Percentiles rank a stretch among this genome's conserved stretches.
Conservation (phyloP, 1,139 yeast genomes). For the Diutina ranongensis region DNA sequence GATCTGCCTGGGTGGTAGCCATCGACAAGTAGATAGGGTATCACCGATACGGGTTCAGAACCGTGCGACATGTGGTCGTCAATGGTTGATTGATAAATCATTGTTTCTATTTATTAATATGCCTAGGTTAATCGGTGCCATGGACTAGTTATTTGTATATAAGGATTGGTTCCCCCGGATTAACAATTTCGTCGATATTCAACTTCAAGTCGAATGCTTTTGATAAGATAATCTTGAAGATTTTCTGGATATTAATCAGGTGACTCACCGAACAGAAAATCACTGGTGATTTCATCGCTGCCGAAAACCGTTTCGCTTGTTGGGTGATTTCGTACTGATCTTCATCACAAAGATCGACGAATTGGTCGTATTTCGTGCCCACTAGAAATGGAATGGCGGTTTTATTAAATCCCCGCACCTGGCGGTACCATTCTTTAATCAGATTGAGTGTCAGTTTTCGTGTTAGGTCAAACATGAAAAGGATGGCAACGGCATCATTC, state of each 20-base stretch:
- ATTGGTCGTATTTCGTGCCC: constrained; percentile 90
- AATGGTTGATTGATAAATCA: too few relatives aligned
- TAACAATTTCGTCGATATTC: constrained; percentile 72
- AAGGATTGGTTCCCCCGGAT: constrained; percentile 81
- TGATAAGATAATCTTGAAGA: constrained; percentile 82
- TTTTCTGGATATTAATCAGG: constrained; percentile 88
- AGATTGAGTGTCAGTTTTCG: constrained; percentile 79
- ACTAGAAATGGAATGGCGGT: constrained; percentile 88
- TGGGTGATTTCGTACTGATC: constrained; percentile 82
- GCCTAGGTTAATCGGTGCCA: too few relatives aligned
- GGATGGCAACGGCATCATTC: constrained; percentile 85
- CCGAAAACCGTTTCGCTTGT: constrained; percentile 79
- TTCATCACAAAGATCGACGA: constrained; percentile 65
- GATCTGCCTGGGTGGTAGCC: constrained; percentile 16
- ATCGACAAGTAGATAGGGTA: constrained; percentile 6
- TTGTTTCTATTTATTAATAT: too few relatives aligned
- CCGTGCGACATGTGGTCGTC: too few relatives aligned
- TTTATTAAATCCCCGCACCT: constrained; percentile 82
- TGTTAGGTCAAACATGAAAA: constrained; percentile 88
- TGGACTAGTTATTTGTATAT: constrained; percentile 53
- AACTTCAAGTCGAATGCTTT: constrained; percentile 85
- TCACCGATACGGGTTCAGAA: neutral
- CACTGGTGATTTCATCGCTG: constrained; percentile 84
- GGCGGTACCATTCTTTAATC: constrained; percentile 90
- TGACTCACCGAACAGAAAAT: constrained; percentile 89